These are phyloP conservation scores for Globisporangium apiculatum DNA, from an alignment of 352 stramenopile genomes.

Conservation along the genomic window DNA sequence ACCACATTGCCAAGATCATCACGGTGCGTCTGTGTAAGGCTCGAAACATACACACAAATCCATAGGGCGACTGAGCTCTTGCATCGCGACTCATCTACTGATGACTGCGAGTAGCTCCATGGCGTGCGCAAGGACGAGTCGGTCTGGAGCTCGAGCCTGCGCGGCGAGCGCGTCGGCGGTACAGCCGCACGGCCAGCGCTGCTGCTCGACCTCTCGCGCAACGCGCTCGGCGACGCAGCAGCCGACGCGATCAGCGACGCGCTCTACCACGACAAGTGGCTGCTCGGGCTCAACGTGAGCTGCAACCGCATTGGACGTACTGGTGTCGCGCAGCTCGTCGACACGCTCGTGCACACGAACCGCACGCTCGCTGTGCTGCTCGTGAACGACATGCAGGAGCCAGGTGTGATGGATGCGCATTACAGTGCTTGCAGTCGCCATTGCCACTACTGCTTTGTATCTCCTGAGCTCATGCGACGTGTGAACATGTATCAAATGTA, in stretches of 20 bases:
- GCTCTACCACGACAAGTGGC: constrained; percentile 66
- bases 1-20: constrained; percentile 57
- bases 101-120: constrained; percentile 23
- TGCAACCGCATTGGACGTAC: constrained; percentile 29
- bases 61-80: too few species aligned
- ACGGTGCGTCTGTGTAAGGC: constrained; percentile 13
- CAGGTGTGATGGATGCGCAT: constrained; percentile 10
- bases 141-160: constrained; percentile 51
- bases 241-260: constrained; percentile 31
- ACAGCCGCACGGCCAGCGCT: constrained; percentile 11
- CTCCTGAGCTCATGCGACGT: too few species aligned
- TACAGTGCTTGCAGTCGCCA: too few species aligned
- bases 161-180: constrained; percentile 16
- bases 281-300: constrained; percentile 44
- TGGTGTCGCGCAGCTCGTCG: constrained; percentile 20
- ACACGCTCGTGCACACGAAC: constrained; percentile 38
- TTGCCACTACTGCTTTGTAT: too few species aligned
- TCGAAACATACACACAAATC: too few species aligned
- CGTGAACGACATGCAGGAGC: constrained; percentile 23
- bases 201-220: constrained; percentile 43
- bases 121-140: constrained; percentile 42
- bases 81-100: too few species aligned
- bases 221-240: constrained; percentile 31
- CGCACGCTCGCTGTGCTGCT: constrained; percentile 36
- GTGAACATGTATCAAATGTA: too few species aligned